Percentiles rank a stretch among this genome's conserved stretches.
phyloP scores from a whole-genome alignment of 345 rosid species.

The Pugionium cornutum region DNA sequence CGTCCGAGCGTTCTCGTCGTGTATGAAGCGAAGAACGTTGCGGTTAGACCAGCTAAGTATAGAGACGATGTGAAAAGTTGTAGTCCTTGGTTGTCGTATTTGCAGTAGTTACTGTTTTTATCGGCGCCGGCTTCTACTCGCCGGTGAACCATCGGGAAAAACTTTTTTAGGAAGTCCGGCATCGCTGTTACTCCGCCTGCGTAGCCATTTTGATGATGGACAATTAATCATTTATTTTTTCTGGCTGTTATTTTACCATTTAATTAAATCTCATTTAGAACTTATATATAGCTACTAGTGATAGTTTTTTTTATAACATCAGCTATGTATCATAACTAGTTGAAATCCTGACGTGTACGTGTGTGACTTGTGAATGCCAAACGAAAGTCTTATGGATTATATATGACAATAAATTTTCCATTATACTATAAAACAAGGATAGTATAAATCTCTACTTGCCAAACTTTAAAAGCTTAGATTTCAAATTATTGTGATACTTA shows the following conservation, averaged over 20 bases:
- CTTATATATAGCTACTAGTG: too few relatives aligned
- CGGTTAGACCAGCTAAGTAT: slow-evolving; percentile 79
- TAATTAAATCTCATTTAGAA: neutral
- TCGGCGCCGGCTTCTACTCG: slow-evolving; percentile 38
- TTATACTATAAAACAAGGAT: slow-evolving; percentile 3
- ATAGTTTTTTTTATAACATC: too few relatives aligned
- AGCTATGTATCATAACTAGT: too few relatives aligned
- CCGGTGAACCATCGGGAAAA: slow-evolving; percentile 70
- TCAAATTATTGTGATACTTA: neutral
- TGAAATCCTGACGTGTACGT: too few relatives aligned
- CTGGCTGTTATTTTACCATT: neutral
- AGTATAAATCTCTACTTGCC: neutral
- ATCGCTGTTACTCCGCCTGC: slow-evolving; percentile 94
- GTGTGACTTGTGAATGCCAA: too few relatives aligned
- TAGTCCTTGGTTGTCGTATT: slow-evolving; percentile 87
- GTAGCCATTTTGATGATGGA: slow-evolving; percentile 8
- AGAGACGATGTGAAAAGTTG: slow-evolving; percentile 91
- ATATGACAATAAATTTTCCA: neutral
- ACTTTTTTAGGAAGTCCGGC: slow-evolving; percentile 75
- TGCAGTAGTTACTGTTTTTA: slow-evolving; percentile 69
- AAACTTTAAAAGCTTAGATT: slow-evolving; percentile 1
- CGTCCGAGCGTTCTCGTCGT: slow-evolving; percentile 86
- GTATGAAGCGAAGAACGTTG: slow-evolving; percentile 94
- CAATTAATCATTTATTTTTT: neutral
- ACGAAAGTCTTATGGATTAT: too few relatives aligned